These are phyloP conservation scores for Magnaporthiopsis rhizophila DNA, from an alignment of 2,329 filamentous ascomycete genomes.

Conservation along the genomic window DNA sequence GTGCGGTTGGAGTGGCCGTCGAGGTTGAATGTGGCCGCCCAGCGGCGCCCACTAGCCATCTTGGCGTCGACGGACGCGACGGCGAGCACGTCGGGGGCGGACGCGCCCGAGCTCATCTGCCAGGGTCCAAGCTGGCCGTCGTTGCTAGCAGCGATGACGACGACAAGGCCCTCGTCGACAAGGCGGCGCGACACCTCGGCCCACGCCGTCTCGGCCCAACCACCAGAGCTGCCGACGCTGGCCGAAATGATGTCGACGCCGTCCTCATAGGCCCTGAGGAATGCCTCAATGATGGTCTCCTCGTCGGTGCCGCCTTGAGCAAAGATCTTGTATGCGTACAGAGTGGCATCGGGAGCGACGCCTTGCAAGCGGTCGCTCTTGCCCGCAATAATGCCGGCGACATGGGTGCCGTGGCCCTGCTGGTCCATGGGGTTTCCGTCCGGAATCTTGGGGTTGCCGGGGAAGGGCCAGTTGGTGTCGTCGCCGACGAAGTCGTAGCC, in stretches of 20 bases:
- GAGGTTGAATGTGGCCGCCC: slow-evolving; percentile 11
- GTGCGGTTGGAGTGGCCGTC: slow-evolving; percentile 9
- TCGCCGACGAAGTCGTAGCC: slow-evolving; percentile 19
- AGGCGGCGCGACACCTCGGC: slow-evolving; percentile 21
- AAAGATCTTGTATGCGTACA: slow-evolving; percentile 19
- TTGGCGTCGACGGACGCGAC: slow-evolving; percentile 32
- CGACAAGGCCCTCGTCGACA: slow-evolving; percentile 30
- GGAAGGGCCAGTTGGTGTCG: slow-evolving; percentile 1
- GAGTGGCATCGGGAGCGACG: slow-evolving; percentile 18
- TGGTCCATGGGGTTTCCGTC: slow-evolving; percentile 17
- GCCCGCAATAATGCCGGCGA: slow-evolving; percentile 20
- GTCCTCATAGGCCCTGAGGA: slow-evolving; percentile 26
- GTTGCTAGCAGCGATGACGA: slow-evolving; percentile 33
- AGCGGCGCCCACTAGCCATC: slow-evolving; percentile 11
- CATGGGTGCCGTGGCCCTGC: slow-evolving; percentile 18
- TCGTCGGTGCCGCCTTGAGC: slow-evolving; percentile 17
- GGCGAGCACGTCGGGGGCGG: slow-evolving; percentile 32
- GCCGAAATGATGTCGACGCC: slow-evolving; percentile 33
- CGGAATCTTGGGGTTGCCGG: slow-evolving; percentile 8
- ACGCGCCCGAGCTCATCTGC: slow-evolving; percentile 13
- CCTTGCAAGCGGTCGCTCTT: slow-evolving; percentile 15
- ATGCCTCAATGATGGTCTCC: slow-evolving; percentile 26
- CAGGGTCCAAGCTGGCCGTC: slow-evolving; percentile 18
- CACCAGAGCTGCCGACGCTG: slow-evolving; percentile 3
- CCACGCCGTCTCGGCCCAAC: slow-evolving; percentile 4